Evolutionary conservation across 352 stramenopile species (phyloP).

Genomic region (Phytophthora pluvialis): DNA sequence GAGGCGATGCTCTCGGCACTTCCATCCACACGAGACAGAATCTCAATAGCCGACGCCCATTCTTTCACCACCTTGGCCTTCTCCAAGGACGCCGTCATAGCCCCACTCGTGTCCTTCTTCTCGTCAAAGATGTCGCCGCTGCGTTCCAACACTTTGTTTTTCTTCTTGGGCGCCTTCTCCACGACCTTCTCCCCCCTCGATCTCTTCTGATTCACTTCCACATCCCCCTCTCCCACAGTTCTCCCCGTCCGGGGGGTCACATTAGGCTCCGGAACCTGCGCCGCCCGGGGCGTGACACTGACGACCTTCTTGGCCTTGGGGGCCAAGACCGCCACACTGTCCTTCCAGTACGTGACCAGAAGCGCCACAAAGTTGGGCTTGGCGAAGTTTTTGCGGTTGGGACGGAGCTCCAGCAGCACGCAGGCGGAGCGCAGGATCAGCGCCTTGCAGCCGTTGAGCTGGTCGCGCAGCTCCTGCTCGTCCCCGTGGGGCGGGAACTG

Average conservation of each 20-base stretch:
- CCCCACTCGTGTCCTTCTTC: neutral
- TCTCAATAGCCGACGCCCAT: conserved; percentile 38
- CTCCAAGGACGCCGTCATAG: conserved; percentile 14
- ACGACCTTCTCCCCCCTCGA: conserved; percentile 1
- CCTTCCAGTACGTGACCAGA: conserved; percentile 29
- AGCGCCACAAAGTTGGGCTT: conserved; percentile 24
- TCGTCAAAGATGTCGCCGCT: conserved; percentile 3
- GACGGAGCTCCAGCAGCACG: conserved; percentile 26
- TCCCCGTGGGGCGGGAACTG: conserved; percentile 20
- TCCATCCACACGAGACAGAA: conserved; percentile 36
- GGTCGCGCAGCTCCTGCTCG: conserved; percentile 17
- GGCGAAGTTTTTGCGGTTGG: conserved; percentile 19
- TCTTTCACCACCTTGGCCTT: conserved; percentile 40
- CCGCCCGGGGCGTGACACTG: conserved; percentile 1
- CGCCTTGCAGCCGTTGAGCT: conserved; percentile 18
- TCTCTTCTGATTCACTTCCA: neutral
- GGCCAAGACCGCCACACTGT: neutral
- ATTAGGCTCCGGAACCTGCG: neutral
- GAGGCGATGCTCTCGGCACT: conserved; percentile 30
- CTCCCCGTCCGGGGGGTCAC: neutral
- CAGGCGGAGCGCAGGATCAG: conserved; percentile 27
- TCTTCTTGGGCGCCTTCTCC: conserved; percentile 20
- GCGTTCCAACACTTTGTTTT: conserved; percentile 13
- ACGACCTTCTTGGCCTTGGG: neutral
- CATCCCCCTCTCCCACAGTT: neutral